Evolutionary conservation across 176 grass and related monocot genomes (phyloP).

Genomic region (Carex myosuroides): DNA sequence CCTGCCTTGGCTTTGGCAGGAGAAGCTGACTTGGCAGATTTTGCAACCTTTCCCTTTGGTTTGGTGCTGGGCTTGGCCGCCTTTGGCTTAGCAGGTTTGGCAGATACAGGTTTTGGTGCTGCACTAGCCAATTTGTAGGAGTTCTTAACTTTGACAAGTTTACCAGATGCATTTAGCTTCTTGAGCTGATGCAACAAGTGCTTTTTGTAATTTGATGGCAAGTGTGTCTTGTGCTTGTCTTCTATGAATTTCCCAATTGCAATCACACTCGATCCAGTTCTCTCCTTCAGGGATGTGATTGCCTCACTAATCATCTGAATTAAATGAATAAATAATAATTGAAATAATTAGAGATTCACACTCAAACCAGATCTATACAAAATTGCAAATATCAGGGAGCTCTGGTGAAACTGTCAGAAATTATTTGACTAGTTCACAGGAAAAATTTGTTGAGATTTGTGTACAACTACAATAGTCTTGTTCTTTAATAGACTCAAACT

Average conservation of each 20-base stretch:
- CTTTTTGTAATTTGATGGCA: constrained; percentile 58
- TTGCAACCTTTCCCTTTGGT: background rate
- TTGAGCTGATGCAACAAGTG: constrained; percentile 42
- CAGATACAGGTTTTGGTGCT: background rate
- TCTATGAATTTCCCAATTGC: constrained; percentile 66
- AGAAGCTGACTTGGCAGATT: constrained; percentile 7
- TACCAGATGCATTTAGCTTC: constrained; percentile 43
- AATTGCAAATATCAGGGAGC: background rate
- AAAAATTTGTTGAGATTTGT: background rate
- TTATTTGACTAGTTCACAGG: background rate
- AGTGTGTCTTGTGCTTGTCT: constrained; percentile 41
- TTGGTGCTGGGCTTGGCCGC: constrained; percentile 26
- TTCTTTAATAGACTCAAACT: background rate
- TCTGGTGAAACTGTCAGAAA: background rate
- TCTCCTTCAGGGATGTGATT: constrained; percentile 59
- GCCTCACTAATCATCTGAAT: constrained; percentile 68
- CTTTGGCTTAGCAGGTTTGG: constrained; percentile 3
- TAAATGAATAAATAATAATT: background rate
- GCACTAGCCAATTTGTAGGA: constrained; percentile 60
- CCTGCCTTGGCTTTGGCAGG: constrained; percentile 27
- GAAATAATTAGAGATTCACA: background rate
- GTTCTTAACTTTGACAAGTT: constrained; percentile 59
- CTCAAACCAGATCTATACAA: background rate
- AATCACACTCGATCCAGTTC: constrained; percentile 52
- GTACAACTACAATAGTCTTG: background rate